Base-by-base conservation (phyloP, 108 stramenopile species). In the Pseudonitzschia delicatissima region DNA sequence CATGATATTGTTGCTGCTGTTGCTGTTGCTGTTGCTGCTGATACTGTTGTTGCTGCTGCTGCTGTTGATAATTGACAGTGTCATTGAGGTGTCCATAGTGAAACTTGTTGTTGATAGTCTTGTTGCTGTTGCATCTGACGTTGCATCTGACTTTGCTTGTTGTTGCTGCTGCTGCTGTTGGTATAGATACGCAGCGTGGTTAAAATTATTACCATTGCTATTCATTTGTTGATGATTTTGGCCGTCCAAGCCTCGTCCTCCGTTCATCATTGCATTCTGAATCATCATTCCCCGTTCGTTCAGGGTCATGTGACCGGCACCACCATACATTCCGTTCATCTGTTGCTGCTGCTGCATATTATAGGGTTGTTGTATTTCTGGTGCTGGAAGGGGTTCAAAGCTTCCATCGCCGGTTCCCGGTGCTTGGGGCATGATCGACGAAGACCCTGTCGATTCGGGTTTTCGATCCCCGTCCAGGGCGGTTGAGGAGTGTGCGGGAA, bases 1-100 rank as follows among this genome's bases (percentile, higher is more conserved):
- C 26, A 9, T 51, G 49, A 35, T 33, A 23, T 36, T 51, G 31
- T 27, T 51, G 4, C 29, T 66, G 64, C 17, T 42, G 42, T 28
- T 51, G 25, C 9, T 66, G 49, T 11, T 66, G 49, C 32, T 66
- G 32, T 17, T 66, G 64, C 0, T 66, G 47, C 15, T 31, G 20
- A 31, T 63, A 9, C 0, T 59, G 58, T 44, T 66, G 48, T 33
- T 58, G 66, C 40, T 58, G 57, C 28, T 37, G 23, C 62, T 58
- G 36, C 6, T 27, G 27, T 0, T 47, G 51, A 36, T 51, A 34
- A n/a, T n/a, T n/a, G n/a, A n/a, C n/a, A n/a, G n/a, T n/a, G n/a
- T n/a, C n/a, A n/a, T n/a, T n/a, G n/a, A n/a, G n/a, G n/a, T n/a
- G n/a, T n/a, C n/a, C n/a, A n/a, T n/a, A n/a, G n/a, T n/a, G n/a